Evolutionary conservation across 2,329 filamentous ascomycete species (phyloP).

Genomic region (Atkinsonella texensis): DNA sequence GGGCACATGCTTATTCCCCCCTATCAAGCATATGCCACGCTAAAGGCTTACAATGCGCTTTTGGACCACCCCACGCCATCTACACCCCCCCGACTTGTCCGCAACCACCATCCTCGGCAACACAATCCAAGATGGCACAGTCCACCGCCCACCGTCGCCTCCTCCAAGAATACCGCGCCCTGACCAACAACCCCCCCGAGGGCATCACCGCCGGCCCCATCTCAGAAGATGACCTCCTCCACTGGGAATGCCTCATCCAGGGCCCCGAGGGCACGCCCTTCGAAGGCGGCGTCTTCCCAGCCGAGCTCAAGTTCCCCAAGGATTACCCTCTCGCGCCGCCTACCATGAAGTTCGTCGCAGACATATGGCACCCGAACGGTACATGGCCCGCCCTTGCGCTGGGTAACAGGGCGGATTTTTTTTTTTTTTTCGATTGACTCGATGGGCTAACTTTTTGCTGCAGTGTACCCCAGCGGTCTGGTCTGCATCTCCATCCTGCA

Average conservation of each 20-base stretch:
- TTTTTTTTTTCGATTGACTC: no score
- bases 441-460: neutral
- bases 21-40: neutral
- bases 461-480: constrained; percentile 82
- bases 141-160: constrained; percentile 65
- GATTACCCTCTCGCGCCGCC: constrained; percentile 96
- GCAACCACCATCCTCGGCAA: neutral
- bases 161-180: constrained; percentile 89
- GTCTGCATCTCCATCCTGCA: constrained; percentile 99
- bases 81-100: no score
- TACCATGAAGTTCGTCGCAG: constrained; percentile 88
- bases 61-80: no score
- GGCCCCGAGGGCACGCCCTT: constrained; percentile 93
- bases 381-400: no score
- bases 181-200: constrained; percentile 91
- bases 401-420: no score
- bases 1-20: neutral
- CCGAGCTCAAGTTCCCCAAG: constrained; percentile 86
- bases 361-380: constrained; percentile 97
- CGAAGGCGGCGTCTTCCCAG: constrained; percentile 89
- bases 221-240: constrained; percentile 85
- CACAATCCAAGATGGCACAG: constrained; percentile 36
- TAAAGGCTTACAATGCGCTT: no score
- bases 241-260: constrained; percentile 94
- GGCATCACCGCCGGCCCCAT: constrained; percentile 93